A percentile compares a stretch with the other conserved stretches of the same genome.
Conservation (phyloP, 2,329 filamentous ascomycete species). For the Cladosporium sp. region DNA sequence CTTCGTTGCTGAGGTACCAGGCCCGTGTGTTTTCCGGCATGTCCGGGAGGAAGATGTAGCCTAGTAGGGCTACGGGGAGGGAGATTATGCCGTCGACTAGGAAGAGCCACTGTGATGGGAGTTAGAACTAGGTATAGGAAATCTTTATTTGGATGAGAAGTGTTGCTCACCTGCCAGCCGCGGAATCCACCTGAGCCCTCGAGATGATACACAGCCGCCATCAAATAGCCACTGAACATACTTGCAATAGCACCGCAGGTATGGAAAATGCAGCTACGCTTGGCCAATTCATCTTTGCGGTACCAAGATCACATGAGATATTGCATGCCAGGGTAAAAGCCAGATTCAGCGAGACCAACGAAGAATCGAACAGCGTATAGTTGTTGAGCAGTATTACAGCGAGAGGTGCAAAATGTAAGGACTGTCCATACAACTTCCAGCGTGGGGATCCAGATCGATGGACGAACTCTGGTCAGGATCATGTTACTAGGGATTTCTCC, state of each 20-base stretch:
- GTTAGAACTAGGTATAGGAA: background rate
- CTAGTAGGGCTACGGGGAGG: conserved; percentile 1
- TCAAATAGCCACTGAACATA: conserved; percentile 13
- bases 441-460: conserved; percentile 39
- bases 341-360: conserved; percentile 26
- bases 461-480: conserved; percentile 39
- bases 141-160: conserved; percentile 17
- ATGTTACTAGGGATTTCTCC: conserved; percentile 41
- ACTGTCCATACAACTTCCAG: conserved; percentile 4
- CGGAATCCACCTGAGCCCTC: conserved; percentile 33
- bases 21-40: conserved; percentile 1
- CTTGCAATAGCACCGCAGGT: background rate
- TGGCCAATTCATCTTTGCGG: conserved; percentile 33
- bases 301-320: conserved; percentile 44
- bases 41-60: conserved; percentile 3
- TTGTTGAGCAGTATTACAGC: conserved; percentile 34
- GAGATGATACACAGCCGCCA: conserved; percentile 21
- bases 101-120: background rate
- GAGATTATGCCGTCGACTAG: conserved; percentile 5
- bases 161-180: conserved; percentile 50
- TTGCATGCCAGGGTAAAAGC: conserved; percentile 25
- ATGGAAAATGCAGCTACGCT: conserved; percentile 34
- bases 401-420: conserved; percentile 14
- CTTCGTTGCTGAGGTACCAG: conserved; percentile 6
- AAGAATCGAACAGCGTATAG: conserved; percentile 38